Evolutionary conservation across 140 eudicot genomes (phyloP).

Genomic region (Oenanthe javanica): DNA sequence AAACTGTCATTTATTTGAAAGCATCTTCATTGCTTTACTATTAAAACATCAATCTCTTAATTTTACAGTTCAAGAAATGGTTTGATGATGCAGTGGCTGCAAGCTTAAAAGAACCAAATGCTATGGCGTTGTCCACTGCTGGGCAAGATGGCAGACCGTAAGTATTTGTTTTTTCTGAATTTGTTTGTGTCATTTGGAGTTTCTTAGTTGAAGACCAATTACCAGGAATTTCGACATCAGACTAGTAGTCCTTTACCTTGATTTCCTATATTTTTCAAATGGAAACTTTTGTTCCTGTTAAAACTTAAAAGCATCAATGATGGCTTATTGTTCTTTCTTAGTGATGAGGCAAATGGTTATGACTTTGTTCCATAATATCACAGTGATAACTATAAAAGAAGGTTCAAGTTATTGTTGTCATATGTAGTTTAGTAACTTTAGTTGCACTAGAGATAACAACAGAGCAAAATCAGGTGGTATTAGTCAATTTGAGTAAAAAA

Average conservation of each 20-base stretch:
- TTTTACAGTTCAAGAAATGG: conserved; percentile 83
- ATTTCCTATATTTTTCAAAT: neutral
- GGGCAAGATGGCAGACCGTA: conserved; percentile 81
- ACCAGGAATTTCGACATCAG: neutral
- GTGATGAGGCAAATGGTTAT: neutral
- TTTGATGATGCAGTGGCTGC: conserved; percentile 87
- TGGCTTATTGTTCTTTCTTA: neutral
- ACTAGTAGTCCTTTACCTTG: neutral
- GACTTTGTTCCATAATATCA: neutral
- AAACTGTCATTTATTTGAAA: neutral
- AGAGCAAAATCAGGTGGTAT: too few relatives aligned
- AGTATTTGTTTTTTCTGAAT: conserved; percentile 17
- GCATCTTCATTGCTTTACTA: neutral
- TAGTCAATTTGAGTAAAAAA: too few relatives aligned
- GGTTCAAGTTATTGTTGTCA: neutral
- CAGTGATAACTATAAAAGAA: neutral
- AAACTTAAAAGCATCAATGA: neutral
- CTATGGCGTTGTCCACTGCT: conserved; percentile 86
- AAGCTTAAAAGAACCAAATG: conserved; percentile 89
- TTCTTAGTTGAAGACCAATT: neutral
- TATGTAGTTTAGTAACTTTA: neutral
- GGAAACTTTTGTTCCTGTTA: neutral
- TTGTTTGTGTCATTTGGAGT: neutral
- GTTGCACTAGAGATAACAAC: neutral
- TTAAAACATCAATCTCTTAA: neutral